These are phyloP conservation scores for Phanerodontia chrysosporium DNA, from an alignment of 768 basidiomycete species.

Conservation along the genomic window DNA sequence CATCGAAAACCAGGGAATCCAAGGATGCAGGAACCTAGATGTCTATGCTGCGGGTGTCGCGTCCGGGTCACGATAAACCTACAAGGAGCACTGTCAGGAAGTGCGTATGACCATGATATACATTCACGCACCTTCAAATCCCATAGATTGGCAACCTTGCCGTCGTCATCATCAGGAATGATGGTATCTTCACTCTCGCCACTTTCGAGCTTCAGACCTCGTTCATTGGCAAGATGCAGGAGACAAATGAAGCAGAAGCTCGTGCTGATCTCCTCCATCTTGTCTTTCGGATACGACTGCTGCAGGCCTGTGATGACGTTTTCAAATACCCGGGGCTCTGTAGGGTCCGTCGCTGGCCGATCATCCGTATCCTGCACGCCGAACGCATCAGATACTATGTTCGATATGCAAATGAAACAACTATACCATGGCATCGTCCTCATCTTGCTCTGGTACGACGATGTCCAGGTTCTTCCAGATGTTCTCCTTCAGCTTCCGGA, in stretches of 20 bases:
- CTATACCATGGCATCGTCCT: conserved; percentile 27
- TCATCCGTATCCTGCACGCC: conserved; percentile 50
- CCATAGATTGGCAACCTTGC: conserved; percentile 71
- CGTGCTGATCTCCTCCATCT: conserved; percentile 97
- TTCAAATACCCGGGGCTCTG: conserved; percentile 66
- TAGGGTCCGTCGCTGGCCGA: conserved; percentile 52
- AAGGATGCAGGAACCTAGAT: background rate
- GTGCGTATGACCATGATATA: background rate
- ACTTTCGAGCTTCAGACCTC: conserved; percentile 80
- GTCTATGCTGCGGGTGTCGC: conserved; percentile 26
- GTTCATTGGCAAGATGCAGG: conserved; percentile 94
- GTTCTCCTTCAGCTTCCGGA: conserved; percentile 93
- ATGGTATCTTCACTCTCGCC: conserved; percentile 32
- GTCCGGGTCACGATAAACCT: conserved; percentile 46
- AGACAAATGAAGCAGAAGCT: conserved; percentile 99
- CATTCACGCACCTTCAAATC: conserved; percentile 51
- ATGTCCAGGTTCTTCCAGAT: conserved; percentile 95
- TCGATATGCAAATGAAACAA: background rate
- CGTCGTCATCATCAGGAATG: conserved; percentile 34
- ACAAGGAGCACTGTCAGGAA: background rate
- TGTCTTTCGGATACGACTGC: conserved; percentile 81
- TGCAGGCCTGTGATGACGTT: conserved; percentile 82
- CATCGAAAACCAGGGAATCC: background rate
- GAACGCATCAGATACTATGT: background rate
- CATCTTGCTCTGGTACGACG: conserved; percentile 41